A percentile compares a stretch with the other conserved stretches of the same genome.
phyloP scores from a whole-genome alignment of 805 yeast species.

The Ascoidea rubescens region DNA sequence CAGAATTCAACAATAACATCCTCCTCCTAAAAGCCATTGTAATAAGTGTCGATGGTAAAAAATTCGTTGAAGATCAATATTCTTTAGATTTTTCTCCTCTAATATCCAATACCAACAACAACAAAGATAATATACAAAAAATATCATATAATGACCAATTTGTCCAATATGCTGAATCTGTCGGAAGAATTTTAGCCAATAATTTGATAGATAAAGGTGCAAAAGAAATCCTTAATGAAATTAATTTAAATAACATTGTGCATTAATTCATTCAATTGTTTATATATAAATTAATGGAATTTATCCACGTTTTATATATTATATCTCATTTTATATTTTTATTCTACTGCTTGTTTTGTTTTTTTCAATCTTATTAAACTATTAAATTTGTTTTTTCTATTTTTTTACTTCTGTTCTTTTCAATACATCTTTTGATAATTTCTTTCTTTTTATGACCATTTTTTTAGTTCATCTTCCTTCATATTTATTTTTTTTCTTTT shows the following conservation, averaged over 20 bases:
- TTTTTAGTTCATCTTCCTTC: no score
- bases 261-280: background rate
- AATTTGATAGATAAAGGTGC: conserved; percentile 67
- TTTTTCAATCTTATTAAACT: no score
- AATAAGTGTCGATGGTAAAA: conserved; percentile 71
- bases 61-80: conserved; percentile 34
- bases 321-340: no score
- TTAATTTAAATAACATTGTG: conserved; percentile 51
- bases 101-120: no score
- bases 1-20: conserved; percentile 28
- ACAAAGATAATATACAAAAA: conserved; percentile 17
- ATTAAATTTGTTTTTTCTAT: no score
- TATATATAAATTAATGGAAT: background rate
- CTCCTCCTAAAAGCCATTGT: conserved; percentile 59
- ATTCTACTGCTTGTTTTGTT: conserved; percentile 8
- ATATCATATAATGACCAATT: conserved; percentile 16
- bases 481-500: no score
- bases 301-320: no score
- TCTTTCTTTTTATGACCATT: no score
- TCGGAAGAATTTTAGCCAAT: conserved; percentile 61
- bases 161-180: conserved; percentile 49
- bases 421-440: no score
- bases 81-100: no score
- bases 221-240: conserved; percentile 63
- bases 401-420: no score